Conservation (phyloP, 108 stramenopile genomes). For the Cyclotella cryptica region DNA sequence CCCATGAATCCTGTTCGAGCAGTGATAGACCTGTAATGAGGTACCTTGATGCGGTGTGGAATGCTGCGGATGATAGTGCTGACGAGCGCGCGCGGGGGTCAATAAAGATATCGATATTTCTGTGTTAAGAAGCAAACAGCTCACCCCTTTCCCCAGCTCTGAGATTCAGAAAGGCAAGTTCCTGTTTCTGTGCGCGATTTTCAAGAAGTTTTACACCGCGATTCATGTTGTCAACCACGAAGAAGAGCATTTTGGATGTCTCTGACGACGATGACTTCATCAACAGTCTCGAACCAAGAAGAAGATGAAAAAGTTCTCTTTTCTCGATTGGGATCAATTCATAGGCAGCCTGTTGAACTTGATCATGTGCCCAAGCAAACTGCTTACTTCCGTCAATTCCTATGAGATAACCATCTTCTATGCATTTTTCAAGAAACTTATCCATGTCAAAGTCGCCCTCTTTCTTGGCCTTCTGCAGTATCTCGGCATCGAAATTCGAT, state of each 20-base stretch:
- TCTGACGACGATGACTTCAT: constrained; percentile 43
- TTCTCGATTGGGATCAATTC: constrained; percentile 45
- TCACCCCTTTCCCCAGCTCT: constrained; percentile 24
- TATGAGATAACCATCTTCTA: constrained; percentile 29
- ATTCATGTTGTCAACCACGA: constrained; percentile 58
- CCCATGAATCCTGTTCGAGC: constrained; percentile 60
- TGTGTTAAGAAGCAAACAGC: neutral
- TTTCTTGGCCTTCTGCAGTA: constrained; percentile 19
- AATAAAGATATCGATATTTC: too few relatives aligned
- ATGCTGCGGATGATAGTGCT: constrained; percentile 51
- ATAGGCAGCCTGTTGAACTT: constrained; percentile 68
- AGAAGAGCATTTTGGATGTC: constrained; percentile 44
- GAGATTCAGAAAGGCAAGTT: constrained; percentile 56
- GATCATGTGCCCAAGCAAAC: constrained; percentile 66
- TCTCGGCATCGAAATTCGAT: constrained; percentile 46
- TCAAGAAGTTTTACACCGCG: constrained; percentile 43
- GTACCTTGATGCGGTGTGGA: constrained; percentile 58
- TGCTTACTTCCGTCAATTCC: constrained; percentile 18
- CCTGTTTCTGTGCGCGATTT: constrained; percentile 29
- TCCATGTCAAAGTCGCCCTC: constrained; percentile 27
- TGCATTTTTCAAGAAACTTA: constrained; percentile 43
- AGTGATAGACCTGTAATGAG: constrained; percentile 58
- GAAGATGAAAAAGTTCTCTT: constrained; percentile 56
- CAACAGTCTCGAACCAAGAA: constrained; percentile 60
- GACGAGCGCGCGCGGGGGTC: neutral